These are phyloP conservation scores for Cornus suecica DNA, from an alignment of 148 eudicot genomes.

Conservation along the genomic window DNA sequence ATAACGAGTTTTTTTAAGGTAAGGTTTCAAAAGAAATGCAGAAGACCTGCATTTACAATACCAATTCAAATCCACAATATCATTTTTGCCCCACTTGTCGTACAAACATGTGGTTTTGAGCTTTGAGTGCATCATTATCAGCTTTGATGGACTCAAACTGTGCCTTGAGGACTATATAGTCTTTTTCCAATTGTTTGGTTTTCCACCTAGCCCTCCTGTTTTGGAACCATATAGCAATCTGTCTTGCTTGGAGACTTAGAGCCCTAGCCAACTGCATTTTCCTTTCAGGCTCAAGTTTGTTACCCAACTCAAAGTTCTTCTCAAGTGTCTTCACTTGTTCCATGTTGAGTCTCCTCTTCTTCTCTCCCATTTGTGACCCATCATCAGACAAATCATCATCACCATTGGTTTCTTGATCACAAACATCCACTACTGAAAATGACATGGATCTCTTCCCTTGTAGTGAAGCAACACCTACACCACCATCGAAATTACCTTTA, in stretches of 20 bases:
- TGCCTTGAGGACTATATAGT: constrained; percentile 73
- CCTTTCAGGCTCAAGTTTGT: no score
- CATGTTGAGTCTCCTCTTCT: constrained; percentile 83
- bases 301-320: no score
- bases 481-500: no score
- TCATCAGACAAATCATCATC: constrained; percentile 88
- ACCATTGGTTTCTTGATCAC: constrained; percentile 35
- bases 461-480: constrained; percentile 51
- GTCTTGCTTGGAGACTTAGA: constrained; percentile 90
- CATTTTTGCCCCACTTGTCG: neutral
- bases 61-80: neutral
- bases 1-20: constrained; percentile 7
- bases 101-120: constrained; percentile 39
- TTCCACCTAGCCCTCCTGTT: constrained; percentile 96
- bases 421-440: constrained; percentile 55
- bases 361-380: constrained; percentile 78
- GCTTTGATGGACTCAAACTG: constrained; percentile 83
- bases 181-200: constrained; percentile 93
- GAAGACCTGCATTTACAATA: neutral
- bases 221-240: constrained; percentile 96
- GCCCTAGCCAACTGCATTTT: constrained; percentile 85
- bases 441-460: constrained; percentile 92
- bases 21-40: neutral
- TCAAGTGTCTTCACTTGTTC: constrained; percentile 93
- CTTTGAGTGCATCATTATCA: constrained; percentile 74